These are phyloP conservation scores for Scleroderma citrinum DNA, from an alignment of 768 basidiomycete species.

Conservation along the genomic window DNA sequence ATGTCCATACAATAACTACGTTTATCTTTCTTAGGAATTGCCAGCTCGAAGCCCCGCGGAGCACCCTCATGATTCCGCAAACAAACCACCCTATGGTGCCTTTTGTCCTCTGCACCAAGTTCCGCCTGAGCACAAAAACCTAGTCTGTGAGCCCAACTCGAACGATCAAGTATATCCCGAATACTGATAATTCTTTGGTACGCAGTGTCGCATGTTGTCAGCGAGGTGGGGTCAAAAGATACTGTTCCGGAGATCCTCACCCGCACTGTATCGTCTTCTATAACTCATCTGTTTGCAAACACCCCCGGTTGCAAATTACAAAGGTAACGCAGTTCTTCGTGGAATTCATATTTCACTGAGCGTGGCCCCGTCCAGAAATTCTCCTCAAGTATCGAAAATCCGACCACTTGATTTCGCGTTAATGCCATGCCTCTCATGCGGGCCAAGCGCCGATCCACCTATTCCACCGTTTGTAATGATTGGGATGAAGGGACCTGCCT, in stretches of 20 bases:
- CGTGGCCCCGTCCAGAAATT: no score
- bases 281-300: slow-evolving; percentile 13
- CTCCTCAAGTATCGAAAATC: background rate
- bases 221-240: background rate
- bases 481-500: slow-evolving; percentile 9
- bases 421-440: background rate
- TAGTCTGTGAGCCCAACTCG: background rate
- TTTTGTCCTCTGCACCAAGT: slow-evolving; percentile 15
- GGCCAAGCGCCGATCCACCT: background rate
- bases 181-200: background rate
- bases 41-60: slow-evolving; percentile 2
- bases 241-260: slow-evolving; percentile 9
- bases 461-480: slow-evolving; percentile 11
- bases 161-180: background rate
- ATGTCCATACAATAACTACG: background rate
- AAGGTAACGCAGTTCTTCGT: slow-evolving; percentile 8
- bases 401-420: slow-evolving; percentile 12
- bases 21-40: slow-evolving; percentile 6
- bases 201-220: no score
- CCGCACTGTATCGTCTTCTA: slow-evolving; percentile 1
- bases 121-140: slow-evolving; percentile 8
- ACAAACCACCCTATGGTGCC: background rate
- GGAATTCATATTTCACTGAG: slow-evolving; percentile 2
- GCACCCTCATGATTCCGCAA: background rate
- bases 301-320: slow-evolving; percentile 9